Percentiles rank a stretch among this genome's conserved stretches.
Evolutionary conservation across 805 yeast species (phyloP).

Genomic region (Phaffomyces thermotolerans): DNA sequence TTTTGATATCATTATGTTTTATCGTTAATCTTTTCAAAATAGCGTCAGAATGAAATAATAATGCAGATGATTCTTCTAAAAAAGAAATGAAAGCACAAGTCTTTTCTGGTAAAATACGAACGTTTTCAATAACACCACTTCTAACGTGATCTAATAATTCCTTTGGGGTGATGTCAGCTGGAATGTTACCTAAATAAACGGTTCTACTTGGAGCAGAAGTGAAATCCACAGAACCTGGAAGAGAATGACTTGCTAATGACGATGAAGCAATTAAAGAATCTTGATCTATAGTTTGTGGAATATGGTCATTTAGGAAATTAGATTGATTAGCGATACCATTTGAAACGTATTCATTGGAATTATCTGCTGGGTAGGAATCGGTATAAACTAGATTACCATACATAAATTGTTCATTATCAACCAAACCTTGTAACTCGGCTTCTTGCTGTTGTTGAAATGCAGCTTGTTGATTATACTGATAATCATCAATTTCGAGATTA

Average conservation of each 20-base stretch:
- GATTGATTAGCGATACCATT: background rate
- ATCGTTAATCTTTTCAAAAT: slow-evolving; percentile 75
- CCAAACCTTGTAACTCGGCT: background rate
- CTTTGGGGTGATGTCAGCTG: slow-evolving; percentile 69
- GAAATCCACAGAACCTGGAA: slow-evolving; percentile 20
- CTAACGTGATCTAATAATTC: slow-evolving; percentile 86
- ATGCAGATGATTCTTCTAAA: slow-evolving; percentile 80
- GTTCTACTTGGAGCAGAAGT: slow-evolving; percentile 67
- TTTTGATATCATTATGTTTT: slow-evolving; percentile 71
- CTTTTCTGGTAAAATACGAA: slow-evolving; percentile 72
- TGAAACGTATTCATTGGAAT: background rate
- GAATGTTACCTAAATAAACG: slow-evolving; percentile 84
- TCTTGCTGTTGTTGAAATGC: slow-evolving; percentile 4
- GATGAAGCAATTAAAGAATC: slow-evolving; percentile 8
- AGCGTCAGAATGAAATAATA: slow-evolving; percentile 90
- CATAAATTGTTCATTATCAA: slow-evolving; percentile 1
- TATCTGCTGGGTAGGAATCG: background rate
- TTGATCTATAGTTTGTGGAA: too few species aligned
- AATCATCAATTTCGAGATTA: slow-evolving; percentile 4
- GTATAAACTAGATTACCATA: slow-evolving; percentile 1
- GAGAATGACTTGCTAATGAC: background rate
- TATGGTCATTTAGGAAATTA: background rate
- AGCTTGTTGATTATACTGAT: slow-evolving; percentile 2
- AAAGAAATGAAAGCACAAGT: slow-evolving; percentile 89
- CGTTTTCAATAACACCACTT: slow-evolving; percentile 80